Base-by-base conservation (phyloP, 202 grass and related monocot species). In the Sporobolus alterniflorus region DNA sequence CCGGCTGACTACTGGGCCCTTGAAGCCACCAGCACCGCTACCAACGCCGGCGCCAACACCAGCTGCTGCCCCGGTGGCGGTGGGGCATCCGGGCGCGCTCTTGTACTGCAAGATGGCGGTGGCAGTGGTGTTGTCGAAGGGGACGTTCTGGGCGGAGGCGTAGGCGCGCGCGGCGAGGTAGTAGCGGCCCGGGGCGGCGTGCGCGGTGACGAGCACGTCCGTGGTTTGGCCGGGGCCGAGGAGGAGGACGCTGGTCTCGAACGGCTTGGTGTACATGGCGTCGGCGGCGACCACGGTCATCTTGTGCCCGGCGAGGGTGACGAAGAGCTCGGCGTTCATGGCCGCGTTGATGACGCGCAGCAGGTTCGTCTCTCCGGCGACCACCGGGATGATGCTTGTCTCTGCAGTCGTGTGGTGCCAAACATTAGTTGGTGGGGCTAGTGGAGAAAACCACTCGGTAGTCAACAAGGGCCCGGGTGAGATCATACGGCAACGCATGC, bases 231-330 rank as follows among this genome's bases (percentile, higher is more conserved):
- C 96, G 2, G 96, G 96, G 16, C 84, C 89, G 21, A 98, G 65
- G 59, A 96, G 76, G 71, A 98, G 14, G 50, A 94, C 80, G 17
- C 74, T 71, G 47, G 96, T 98, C 9, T 83, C 74, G 85, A 94
- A 94, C 11, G 93, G 93, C 84, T 82, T 96, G 26, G 79, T 90
- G 87, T 98, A 98, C 76, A 80, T 56, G 26, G 96, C 91, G 87
- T 98, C 96, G 6, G 91, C 89, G 48, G 85, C 91, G 25, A 98
- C 96, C 61, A 98, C 96, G 34, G 85, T 98, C 93, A 98, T 95
- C 51, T n/a, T 63, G 85, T 98, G 96, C 12, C 96, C 92, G 3
- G 96, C 93, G 46, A 98, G 84, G 80, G 84, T 76, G 84, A 98
- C 87, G 84, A 98, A 98, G 57, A 95, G 92, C 85, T 95, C 92